Percentiles rank a stretch among this genome's conserved stretches.
These are phyloP conservation scores for Geotrichum europaeum DNA, from an alignment of 1,139 yeast genomes.

Conservation along the genomic window DNA sequence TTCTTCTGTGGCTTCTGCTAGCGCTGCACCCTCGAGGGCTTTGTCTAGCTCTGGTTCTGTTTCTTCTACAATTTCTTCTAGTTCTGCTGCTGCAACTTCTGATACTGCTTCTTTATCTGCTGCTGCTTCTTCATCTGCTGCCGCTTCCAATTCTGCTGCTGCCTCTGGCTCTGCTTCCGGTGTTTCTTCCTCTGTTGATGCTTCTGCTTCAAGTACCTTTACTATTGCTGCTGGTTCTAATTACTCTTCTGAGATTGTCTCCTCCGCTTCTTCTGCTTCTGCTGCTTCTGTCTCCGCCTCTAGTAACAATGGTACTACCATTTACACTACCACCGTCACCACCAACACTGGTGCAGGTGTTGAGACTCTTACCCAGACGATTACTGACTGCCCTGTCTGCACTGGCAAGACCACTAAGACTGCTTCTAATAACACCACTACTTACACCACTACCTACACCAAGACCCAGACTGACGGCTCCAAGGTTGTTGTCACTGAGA, in stretches of 20 bases:
- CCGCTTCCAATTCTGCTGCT: too few relatives aligned
- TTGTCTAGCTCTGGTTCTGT: neutral
- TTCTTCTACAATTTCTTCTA: neutral
- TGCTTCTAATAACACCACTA: neutral
- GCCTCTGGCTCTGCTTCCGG: too few relatives aligned
- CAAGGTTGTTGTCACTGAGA: neutral
- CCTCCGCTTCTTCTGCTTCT: neutral
- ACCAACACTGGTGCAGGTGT: neutral
- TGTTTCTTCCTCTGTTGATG: neutral
- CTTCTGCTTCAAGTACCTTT: neutral
- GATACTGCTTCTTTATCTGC: constrained; percentile 1
- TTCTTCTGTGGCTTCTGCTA: neutral
- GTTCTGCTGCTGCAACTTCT: neutral
- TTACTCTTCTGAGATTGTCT: neutral
- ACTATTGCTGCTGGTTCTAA: neutral
- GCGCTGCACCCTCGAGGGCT: neutral
- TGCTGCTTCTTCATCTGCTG: neutral
- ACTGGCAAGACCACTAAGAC: neutral
- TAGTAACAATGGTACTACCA: neutral
- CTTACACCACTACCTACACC: constrained; percentile 2
- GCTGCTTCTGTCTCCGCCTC: neutral
- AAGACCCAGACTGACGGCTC: constrained; percentile 1
- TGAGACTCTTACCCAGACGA: constrained; percentile 3
- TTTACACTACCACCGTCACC: neutral
- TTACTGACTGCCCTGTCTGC: neutral